These are phyloP conservation scores for Amaranthus palmeri DNA, from an alignment of 148 eudicot species.

Conservation along the genomic window DNA sequence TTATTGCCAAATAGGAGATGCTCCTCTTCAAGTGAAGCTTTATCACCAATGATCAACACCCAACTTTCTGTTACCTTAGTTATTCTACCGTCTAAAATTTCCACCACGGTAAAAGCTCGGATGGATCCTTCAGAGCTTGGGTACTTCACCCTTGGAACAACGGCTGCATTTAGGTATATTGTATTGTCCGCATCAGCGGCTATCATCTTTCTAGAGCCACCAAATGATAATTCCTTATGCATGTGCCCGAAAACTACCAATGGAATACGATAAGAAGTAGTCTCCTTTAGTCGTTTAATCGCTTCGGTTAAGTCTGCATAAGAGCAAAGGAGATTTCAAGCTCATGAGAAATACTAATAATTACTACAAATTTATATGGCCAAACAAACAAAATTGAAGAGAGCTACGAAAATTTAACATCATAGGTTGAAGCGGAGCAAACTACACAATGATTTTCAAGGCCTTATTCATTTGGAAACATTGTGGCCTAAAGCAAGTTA, in stretches of 20 bases:
- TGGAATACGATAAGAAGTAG: conserved; percentile 41
- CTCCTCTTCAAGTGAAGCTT: conserved; percentile 41
- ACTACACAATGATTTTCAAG: no score
- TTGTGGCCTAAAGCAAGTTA: no score
- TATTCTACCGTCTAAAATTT: conserved; percentile 45
- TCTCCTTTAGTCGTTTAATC: conserved; percentile 49
- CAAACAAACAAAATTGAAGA: no score
- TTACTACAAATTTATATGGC: no score
- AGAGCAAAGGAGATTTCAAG: conserved; percentile 3
- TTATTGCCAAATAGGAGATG: conserved; percentile 29
- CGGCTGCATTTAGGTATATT: conserved; percentile 71
- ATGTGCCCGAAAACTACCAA: conserved; percentile 91
- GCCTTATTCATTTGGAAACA: no score
- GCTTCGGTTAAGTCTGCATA: conserved; percentile 66
- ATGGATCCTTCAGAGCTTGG: conserved; percentile 24
- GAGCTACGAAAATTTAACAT: no score
- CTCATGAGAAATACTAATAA: background rate
- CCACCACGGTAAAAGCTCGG: conserved; percentile 63
- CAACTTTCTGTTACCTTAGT: conserved; percentile 67
- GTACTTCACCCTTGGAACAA: conserved; percentile 65
- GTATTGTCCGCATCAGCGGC: conserved; percentile 47
- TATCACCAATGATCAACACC: conserved; percentile 57
- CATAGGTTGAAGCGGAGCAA: no score
- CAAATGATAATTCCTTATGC: conserved; percentile 64
- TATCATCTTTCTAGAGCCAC: conserved; percentile 76